Conservation (phyloP, 495 filamentous ascomycete genomes). For the Durotheca rogersii region DNA sequence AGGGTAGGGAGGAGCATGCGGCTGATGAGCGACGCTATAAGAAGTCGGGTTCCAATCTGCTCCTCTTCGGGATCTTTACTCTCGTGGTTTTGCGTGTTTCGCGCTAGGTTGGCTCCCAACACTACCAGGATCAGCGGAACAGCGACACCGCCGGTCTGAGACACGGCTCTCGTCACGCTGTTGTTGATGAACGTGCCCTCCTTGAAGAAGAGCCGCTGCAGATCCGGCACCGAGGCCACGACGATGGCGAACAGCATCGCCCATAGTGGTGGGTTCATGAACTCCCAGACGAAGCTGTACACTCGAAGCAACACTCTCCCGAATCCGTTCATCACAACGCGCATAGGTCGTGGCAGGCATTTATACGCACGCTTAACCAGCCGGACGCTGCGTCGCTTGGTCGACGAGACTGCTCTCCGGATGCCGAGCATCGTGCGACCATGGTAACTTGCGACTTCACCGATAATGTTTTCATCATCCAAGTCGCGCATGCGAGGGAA, state of each 20-base stretch:
- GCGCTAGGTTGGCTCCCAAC: constrained; percentile 85
- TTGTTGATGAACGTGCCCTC: constrained; percentile 89
- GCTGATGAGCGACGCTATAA: constrained; percentile 80
- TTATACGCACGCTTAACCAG: constrained; percentile 27
- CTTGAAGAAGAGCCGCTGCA: constrained; percentile 84
- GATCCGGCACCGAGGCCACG: constrained; percentile 81
- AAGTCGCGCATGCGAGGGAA: constrained; percentile 46
- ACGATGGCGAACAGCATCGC: constrained; percentile 89
- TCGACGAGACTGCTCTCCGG: constrained; percentile 35
- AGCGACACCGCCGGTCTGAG: constrained; percentile 83
- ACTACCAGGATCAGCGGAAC: constrained; percentile 97
- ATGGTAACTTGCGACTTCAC: constrained; percentile 37
- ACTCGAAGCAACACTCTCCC: constrained; percentile 52
- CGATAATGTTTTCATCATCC: constrained; percentile 36
- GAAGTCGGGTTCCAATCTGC: constrained; percentile 67
- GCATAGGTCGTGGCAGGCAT: constrained; percentile 59
- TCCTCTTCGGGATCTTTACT: constrained; percentile 65
- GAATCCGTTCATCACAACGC: constrained; percentile 52
- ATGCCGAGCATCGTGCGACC: constrained; percentile 26
- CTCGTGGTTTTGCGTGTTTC: constrained; percentile 65
- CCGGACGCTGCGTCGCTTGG: constrained; percentile 36
- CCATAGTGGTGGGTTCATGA: constrained; percentile 99
- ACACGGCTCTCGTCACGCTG: constrained; percentile 84
- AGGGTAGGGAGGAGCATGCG: constrained; percentile 92
- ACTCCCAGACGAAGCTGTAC: constrained; percentile 70